Evolutionary conservation across 2,329 filamentous ascomycete genomes (phyloP), one percentile per base, ranked within the genome.

Genomic region (Claviceps sp.): DNA sequence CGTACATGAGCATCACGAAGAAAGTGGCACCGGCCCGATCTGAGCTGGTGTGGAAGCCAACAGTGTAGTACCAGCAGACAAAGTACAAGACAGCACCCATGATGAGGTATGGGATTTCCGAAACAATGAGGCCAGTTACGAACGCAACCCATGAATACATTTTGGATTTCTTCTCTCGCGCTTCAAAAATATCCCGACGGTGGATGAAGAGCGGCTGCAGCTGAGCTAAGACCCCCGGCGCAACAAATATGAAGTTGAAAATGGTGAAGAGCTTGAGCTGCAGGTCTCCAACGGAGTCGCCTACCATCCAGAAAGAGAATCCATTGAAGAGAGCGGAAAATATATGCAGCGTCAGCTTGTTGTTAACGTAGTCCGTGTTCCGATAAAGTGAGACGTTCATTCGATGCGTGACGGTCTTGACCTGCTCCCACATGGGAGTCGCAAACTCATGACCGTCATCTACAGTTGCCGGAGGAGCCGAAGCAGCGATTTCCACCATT

Each of bases 381-480:
- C 85, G 75, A 67, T 72, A 88, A 5, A 87, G 70, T 0, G 82
- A 72, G 0, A 78, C 61, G 57, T 80, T 81, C 66, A 74, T 78
- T 30, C 87, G 84, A 3, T 76, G 65, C 8, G 78, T 76, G 44
- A 87, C 84, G 50, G 85, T 72, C 57, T 72, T 77, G 43, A 82
- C 67, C 63, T 91, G 87, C 36, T 76, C 66, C 57, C 62, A 68
- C 55, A 89, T 77, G 0, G 84, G 75, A 6, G 80, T 82, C 0
- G 87, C 87, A 56, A 89, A 91, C 64, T 89, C 85, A 48, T 80
- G 73, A 54, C 79, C 85, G 50, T 75, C 71, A 24, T 73, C 69
- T 53, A 62, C 57, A 56, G 62, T 70, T 50, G 64, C 70, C 0
- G 67, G 63, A 1, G 72, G 64, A 56, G 69, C 72, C 18, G 69